A percentile compares a stretch with the other conserved stretches of the same genome.
These are phyloP conservation scores for Bruguiera sexangula DNA, from an alignment of 345 rosid genomes.

Conservation along the genomic window DNA sequence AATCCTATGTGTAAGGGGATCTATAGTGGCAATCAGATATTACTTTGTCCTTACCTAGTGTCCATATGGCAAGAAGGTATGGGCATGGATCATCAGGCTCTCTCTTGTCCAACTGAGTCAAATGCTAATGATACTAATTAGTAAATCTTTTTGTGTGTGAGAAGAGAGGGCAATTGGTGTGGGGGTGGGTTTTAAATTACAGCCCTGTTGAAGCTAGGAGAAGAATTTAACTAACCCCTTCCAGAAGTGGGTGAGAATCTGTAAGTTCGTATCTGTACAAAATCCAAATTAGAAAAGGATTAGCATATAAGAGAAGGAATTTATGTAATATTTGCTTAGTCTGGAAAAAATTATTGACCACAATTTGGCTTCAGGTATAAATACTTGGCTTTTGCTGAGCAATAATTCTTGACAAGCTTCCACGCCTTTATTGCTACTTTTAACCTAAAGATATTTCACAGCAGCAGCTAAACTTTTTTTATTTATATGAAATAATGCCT, in stretches of 20 bases:
- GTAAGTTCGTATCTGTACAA: conserved; percentile 37
- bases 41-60: conserved; percentile 25
- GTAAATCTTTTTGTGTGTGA: background rate
- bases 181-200: background rate
- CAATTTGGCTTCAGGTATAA: background rate
- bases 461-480: background rate
- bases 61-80: conserved; percentile 35
- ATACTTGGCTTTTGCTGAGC: background rate
- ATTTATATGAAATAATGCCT: background rate
- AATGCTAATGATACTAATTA: background rate
- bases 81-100: conserved; percentile 31
- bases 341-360: background rate
- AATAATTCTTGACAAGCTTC: no score
- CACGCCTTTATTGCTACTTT: no score
- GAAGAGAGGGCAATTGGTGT: background rate
- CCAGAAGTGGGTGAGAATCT: conserved; percentile 31
- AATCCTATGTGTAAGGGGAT: background rate
- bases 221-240: conserved; percentile 22
- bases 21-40: background rate
- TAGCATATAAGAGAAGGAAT: background rate
- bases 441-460: background rate
- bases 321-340: background rate
- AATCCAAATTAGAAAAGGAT: background rate
- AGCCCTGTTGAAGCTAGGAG: conserved; percentile 7
- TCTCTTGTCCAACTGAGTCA: conserved; percentile 24